Evolutionary conservation across 345 rosid genomes (phyloP).

Genomic region (Boechera stricta): DNA sequence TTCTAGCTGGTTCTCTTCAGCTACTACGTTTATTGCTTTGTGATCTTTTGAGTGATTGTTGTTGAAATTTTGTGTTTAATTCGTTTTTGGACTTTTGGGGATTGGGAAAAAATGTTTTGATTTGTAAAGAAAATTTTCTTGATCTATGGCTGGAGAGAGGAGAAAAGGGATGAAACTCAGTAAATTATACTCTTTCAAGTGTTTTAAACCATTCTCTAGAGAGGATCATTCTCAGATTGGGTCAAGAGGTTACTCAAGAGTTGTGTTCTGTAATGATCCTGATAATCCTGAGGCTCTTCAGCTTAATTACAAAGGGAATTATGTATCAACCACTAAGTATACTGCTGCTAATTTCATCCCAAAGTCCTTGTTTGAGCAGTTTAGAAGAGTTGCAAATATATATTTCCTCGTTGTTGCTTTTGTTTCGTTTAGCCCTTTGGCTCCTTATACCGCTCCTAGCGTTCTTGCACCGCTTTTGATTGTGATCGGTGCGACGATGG

Average conservation of each 20-base stretch:
- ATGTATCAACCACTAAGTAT: constrained; percentile 90
- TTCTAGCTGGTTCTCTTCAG: constrained; percentile 7
- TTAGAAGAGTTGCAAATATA: constrained; percentile 91
- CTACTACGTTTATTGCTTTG: constrained; percentile 26
- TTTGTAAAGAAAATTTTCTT: neutral
- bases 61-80: neutral
- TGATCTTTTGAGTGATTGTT: constrained; percentile 22
- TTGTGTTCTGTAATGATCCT: constrained; percentile 86
- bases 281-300: constrained; percentile 61
- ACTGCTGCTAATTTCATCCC: constrained; percentile 76
- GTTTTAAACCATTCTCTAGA: constrained; percentile 49
- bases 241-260: constrained; percentile 76
- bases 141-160: constrained; percentile 46
- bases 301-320: constrained; percentile 75
- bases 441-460: constrained; percentile 77
- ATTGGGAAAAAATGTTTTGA: neutral
- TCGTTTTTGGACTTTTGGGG: neutral
- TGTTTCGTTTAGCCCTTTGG: constrained; percentile 86
- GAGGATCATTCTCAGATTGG: constrained; percentile 69
- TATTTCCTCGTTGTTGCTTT: constrained; percentile 90
- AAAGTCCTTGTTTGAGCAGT: constrained; percentile 96
- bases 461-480: constrained; percentile 73
- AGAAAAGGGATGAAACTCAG: constrained; percentile 53
- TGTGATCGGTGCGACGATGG: constrained; percentile 88
- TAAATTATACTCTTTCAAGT: constrained; percentile 68